Percentiles rank a stretch among this genome's conserved stretches.
Conservation (phyloP, 257 asterid species). For the Nicotiana tomentosiformis region DNA sequence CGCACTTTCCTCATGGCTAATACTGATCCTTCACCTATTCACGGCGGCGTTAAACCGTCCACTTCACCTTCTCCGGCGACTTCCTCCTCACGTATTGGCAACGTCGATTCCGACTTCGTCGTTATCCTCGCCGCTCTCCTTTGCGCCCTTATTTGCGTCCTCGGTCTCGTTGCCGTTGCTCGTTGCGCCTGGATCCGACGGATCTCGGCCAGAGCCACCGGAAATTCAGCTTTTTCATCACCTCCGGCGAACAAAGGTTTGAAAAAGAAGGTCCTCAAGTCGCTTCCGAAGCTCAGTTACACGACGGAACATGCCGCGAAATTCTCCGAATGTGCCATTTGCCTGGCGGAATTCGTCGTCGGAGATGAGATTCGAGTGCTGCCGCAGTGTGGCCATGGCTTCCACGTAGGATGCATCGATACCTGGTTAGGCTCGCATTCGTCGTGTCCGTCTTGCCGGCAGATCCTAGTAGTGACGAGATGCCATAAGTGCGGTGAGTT, state of each 20-base stretch:
- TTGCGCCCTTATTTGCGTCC: conserved; percentile 7
- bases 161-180: conserved; percentile 4
- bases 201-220: conserved; percentile 12
- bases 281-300: conserved; percentile 22
- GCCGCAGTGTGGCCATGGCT: conserved; percentile 27
- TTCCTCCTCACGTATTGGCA: neutral
- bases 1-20: conserved; percentile 1
- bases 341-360: conserved; percentile 18
- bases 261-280: conserved; percentile 17
- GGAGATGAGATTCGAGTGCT: conserved; percentile 19
- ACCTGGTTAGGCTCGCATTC: conserved; percentile 24
- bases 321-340: conserved; percentile 24
- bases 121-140: conserved; percentile 2
- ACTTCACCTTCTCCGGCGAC: neutral
- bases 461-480: conserved; percentile 10
- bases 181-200: conserved; percentile 5
- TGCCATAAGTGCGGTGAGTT: conserved; percentile 20
- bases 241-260: conserved; percentile 16
- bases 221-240: neutral
- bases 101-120: conserved; percentile 6
- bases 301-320: neutral
- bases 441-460: conserved; percentile 29
- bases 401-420: conserved; percentile 25
- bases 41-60: neutral
- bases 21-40: neutral